Conservation (phyloP, 2,329 filamentous ascomycete genomes). For the Rugonectria rugulosa region DNA sequence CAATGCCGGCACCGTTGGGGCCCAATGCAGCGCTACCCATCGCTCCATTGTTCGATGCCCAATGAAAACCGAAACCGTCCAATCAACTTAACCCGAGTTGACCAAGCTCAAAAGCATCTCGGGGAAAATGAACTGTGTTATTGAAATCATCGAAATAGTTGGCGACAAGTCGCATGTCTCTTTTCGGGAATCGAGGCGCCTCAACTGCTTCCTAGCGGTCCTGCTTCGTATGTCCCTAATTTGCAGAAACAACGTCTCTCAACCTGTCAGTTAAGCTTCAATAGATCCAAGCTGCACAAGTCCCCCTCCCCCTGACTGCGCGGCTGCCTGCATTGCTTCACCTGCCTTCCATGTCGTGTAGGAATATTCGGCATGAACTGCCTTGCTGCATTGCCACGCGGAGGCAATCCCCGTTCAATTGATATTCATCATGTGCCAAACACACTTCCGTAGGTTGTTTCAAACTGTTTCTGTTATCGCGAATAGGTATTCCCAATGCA, state of each 20-base stretch:
- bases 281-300: constrained; percentile 12
- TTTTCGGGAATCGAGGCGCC: constrained; percentile 11
- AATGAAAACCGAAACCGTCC: constrained; percentile 29
- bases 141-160: constrained; percentile 20
- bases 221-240: constrained; percentile 12
- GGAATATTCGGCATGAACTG: constrained; percentile 32
- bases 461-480: constrained; percentile 8
- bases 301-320: constrained; percentile 13
- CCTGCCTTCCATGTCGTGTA: constrained; percentile 24
- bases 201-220: constrained; percentile 10
- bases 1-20: constrained; percentile 48
- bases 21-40: constrained; percentile 41
- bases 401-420: constrained; percentile 24
- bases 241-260: constrained; percentile 1
- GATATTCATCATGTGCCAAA: constrained; percentile 12
- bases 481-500: not conserved
- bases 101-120: constrained; percentile 26
- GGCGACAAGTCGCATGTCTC: constrained; percentile 23
- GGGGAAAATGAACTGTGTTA: constrained; percentile 23
- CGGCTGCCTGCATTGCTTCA: constrained; percentile 29
- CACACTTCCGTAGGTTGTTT: constrained; percentile 8
- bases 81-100: constrained; percentile 30
- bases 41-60: constrained; percentile 38
- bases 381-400: constrained; percentile 27
- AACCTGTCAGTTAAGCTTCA: constrained; percentile 7